phyloP scores from a whole-genome alignment of 2,329 filamentous ascomycete species.

The Xylariaceae sp. region DNA sequence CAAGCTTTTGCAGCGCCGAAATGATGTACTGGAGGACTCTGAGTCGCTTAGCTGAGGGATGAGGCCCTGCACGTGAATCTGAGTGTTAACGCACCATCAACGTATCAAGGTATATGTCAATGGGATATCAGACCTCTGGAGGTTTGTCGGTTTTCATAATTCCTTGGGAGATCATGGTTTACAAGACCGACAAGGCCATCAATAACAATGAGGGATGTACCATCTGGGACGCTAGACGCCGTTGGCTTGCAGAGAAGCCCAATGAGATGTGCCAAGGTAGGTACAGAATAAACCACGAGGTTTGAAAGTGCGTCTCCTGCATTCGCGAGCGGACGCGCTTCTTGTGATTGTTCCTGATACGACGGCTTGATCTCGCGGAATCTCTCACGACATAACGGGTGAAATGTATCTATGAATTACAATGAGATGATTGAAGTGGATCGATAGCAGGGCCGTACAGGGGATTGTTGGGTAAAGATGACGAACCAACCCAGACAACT shows the following conservation, averaged over 20 bases:
- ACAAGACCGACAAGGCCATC: constrained; percentile 75
- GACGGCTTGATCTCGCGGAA: constrained; percentile 28
- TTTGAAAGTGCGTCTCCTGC: constrained; percentile 21
- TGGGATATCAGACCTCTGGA: constrained; percentile 34
- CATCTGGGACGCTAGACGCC: constrained; percentile 54
- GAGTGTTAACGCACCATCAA: constrained; percentile 8
- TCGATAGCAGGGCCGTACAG: neutral
- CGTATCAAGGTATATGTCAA: neutral
- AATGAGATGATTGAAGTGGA: constrained; percentile 1
- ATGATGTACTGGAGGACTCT: constrained; percentile 61
- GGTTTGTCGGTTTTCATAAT: constrained; percentile 36
- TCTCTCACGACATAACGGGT: constrained; percentile 37
- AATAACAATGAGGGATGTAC: constrained; percentile 67
- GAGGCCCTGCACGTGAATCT: constrained; percentile 23
- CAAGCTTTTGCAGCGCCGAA: constrained; percentile 69
- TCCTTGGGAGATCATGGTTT: constrained; percentile 70
- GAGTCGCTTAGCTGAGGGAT: constrained; percentile 40
- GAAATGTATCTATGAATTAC: constrained; percentile 39
- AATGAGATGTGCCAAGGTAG: constrained; percentile 67
- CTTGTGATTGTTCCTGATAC: constrained; percentile 4
- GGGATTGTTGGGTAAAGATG: constrained; percentile 8
- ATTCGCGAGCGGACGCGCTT: constrained; percentile 4
- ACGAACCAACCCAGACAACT: constrained; percentile 75
- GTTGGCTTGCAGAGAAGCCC: constrained; percentile 70
- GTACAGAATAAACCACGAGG: constrained; percentile 48